A percentile compares a stretch with the other conserved stretches of the same genome.
Evolutionary conservation across 192 early-diverging fungal species (phyloP).

Genomic region (Linnemannia zychae): DNA sequence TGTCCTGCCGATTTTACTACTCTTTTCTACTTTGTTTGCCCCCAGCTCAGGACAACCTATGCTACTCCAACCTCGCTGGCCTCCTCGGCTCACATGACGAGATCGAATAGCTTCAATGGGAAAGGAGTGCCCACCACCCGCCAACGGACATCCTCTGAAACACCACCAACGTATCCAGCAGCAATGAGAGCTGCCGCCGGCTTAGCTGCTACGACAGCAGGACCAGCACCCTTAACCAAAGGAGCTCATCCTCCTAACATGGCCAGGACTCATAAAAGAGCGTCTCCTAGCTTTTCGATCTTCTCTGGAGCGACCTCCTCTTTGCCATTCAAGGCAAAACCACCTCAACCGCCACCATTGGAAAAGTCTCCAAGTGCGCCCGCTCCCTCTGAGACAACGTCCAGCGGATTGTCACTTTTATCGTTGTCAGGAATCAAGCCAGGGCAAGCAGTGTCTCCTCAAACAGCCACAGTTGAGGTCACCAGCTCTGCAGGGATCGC

Average conservation of each 20-base stretch:
- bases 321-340: constrained; percentile 41
- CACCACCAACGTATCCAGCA: constrained; percentile 43
- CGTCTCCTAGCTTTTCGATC: constrained; percentile 47
- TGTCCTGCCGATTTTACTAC: constrained; percentile 59
- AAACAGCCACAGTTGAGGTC: constrained; percentile 35
- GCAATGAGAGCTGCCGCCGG: constrained; percentile 17
- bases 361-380: constrained; percentile 33
- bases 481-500: constrained; percentile 29
- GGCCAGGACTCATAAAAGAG: constrained; percentile 28
- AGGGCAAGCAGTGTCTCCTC: constrained; percentile 30
- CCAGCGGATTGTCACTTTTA: constrained; percentile 19
- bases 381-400: constrained; percentile 8
- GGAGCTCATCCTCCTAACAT: constrained; percentile 10
- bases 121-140: constrained; percentile 26
- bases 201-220: neutral
- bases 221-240: neutral
- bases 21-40: constrained; percentile 56
- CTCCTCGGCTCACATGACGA: constrained; percentile 21
- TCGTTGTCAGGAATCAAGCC: constrained; percentile 42
- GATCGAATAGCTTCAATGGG: constrained; percentile 51
- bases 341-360: constrained; percentile 24
- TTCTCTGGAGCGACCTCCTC: constrained; percentile 35
- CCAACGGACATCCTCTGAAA: constrained; percentile 48
- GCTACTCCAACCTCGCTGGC: constrained; percentile 8
- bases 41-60: constrained; percentile 21